Evolutionary conservation across 352 stramenopile species (phyloP), one percentile per base, ranked within the genome.

Genomic region (Phytophthora constricta): DNA sequence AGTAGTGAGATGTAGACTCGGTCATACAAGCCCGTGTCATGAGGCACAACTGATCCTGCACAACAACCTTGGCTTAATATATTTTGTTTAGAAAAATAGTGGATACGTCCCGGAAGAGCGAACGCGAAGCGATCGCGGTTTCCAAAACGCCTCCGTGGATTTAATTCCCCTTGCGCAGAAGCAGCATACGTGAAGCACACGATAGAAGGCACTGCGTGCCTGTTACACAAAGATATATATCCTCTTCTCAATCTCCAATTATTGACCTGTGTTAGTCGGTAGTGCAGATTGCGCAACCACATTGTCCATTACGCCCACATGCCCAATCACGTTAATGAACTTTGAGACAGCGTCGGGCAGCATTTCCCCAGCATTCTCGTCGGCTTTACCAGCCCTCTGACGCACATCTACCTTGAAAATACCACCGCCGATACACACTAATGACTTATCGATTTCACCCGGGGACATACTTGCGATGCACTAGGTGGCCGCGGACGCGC

Each of bases 291-390:
- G 57, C 5, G 37, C 17, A 2, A 33, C 46, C 19, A 64, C 19
- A 13, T 57, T 49, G 20, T 57, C 46, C 4, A 13, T n/a, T 2
- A 25, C 5, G 2, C 28, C 39, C 25, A 58, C 25, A 5, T 39
- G 3, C 3, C 57, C 47, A 25, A 64, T 45, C 4, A 39, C 8
- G 4, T 43, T 4, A 14, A 57, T 34, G 11, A 64, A 25, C 16
- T 7, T 34, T 45, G 57, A 37, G 10, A 64, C 25, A 13, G 17
- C 13, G 5, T 9, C 10, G 4, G 49, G 58, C 20, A 66, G 27
- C 7, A 66, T n/a, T 22, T 66, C 58, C 13, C 58, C 58, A n/a
- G 48, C 39, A 17, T 59, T 66, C 34, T 59, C 58, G 8, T 59
- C 37, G 5, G n/a, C 39, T 16, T 51, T 45, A 11, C 58, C 58